Conservation (phyloP, 805 yeast species). For the Starmerella ratchasimensis region DNA sequence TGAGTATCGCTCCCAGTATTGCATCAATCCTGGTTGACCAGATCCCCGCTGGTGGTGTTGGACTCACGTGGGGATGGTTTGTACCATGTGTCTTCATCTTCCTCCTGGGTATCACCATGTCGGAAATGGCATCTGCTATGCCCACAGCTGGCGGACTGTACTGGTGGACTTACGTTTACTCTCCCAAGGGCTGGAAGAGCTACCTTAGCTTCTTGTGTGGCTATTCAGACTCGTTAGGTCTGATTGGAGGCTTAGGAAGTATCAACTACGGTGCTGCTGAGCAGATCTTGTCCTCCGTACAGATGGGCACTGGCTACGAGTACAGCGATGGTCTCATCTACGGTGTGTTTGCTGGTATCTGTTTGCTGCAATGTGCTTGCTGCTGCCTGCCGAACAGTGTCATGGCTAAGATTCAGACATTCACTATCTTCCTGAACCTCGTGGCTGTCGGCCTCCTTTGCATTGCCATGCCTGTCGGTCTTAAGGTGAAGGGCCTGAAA, state of each 20-base stretch:
- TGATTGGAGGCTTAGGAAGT: slow-evolving; percentile 53
- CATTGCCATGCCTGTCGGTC: slow-evolving; percentile 53
- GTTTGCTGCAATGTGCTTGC: slow-evolving; percentile 37
- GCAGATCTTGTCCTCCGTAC: slow-evolving; percentile 31
- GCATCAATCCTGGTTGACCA: slow-evolving; percentile 42
- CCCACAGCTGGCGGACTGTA: slow-evolving; percentile 70
- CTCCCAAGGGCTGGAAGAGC: slow-evolving; percentile 37
- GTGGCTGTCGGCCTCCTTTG: slow-evolving; percentile 40
- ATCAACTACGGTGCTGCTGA: slow-evolving; percentile 60
- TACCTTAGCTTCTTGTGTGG: slow-evolving; percentile 53
- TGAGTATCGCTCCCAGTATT: slow-evolving; percentile 51
- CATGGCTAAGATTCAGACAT: slow-evolving; percentile 45
- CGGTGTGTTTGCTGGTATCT: slow-evolving; percentile 53
- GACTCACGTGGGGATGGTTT: slow-evolving; percentile 65
- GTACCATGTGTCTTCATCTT: slow-evolving; percentile 43
- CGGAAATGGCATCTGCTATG: slow-evolving; percentile 52
- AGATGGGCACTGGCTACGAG: slow-evolving; percentile 35
- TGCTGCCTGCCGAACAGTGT: slow-evolving; percentile 45
- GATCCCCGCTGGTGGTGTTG: slow-evolving; percentile 48
- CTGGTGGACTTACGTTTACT: slow-evolving; percentile 53
- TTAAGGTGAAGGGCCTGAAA: slow-evolving; percentile 17
- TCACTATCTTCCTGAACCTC: slow-evolving; percentile 43
- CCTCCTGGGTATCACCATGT: slow-evolving; percentile 45
- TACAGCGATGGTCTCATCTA: slow-evolving; percentile 42
- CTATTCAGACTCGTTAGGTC: slow-evolving; percentile 50